Conservation (phyloP, 192 early-diverging fungal species). For the Umbelopsis sp. region DNA sequence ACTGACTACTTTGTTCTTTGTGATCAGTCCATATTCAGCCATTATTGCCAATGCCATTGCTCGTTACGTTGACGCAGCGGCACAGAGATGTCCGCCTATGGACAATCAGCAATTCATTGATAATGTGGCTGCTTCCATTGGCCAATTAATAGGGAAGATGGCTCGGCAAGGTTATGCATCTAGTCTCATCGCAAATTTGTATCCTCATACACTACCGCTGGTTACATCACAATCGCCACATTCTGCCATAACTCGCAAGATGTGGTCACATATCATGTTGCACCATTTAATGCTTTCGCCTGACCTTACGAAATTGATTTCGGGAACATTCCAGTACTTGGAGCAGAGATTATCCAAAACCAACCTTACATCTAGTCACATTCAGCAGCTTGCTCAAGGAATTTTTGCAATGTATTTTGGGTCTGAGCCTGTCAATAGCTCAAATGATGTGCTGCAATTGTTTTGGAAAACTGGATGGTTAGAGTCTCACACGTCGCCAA, state of each 20-base stretch:
- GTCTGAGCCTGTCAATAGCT: background rate
- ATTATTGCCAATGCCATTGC: background rate
- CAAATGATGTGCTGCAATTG: background rate
- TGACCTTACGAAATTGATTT: background rate
- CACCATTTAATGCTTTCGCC: background rate
- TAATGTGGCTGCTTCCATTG: background rate
- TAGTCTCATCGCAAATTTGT: background rate
- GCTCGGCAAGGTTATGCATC: background rate
- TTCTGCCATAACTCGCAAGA: background rate
- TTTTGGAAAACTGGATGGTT: slow-evolving; percentile 4
- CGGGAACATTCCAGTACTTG: background rate
- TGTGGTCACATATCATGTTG: slow-evolving; percentile 1
- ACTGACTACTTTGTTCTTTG: background rate
- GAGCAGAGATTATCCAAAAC: background rate
- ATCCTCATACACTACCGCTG: background rate
- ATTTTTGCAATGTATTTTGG: slow-evolving; percentile 3
- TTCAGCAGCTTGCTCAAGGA: background rate
- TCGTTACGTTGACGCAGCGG: background rate
- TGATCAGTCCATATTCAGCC: slow-evolving; percentile 1
- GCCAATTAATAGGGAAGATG: slow-evolving; percentile 9
- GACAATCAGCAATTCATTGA: background rate
- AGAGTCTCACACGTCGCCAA: background rate
- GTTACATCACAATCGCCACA: background rate
- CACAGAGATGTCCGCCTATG: background rate
- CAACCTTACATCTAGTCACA: background rate